Conservation (phyloP, 2,329 filamentous ascomycete genomes). For the Xylogone sp. region DNA sequence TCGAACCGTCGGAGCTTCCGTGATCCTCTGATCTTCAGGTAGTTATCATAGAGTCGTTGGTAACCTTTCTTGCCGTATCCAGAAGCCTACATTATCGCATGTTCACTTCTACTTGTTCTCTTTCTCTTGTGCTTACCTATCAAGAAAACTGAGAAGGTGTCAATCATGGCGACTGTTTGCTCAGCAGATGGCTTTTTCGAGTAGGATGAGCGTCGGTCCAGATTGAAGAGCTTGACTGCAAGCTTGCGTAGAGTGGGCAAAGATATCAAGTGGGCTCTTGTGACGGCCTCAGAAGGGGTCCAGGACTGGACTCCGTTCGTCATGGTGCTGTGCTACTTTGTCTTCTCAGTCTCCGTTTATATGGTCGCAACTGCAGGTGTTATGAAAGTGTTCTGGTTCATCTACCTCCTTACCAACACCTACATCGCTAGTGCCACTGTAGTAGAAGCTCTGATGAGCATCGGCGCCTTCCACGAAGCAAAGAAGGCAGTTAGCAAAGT, state of each 20-base stretch:
- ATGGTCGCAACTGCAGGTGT: slow-evolving; percentile 32
- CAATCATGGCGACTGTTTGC: neutral
- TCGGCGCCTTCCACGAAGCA: slow-evolving; percentile 32
- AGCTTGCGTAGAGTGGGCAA: neutral
- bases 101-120: neutral
- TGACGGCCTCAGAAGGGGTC: slow-evolving; percentile 12
- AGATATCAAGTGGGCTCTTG: slow-evolving; percentile 1
- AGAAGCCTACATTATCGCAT: neutral
- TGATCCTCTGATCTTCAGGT: neutral
- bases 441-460: slow-evolving; percentile 36
- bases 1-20: neutral
- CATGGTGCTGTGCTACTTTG: slow-evolving; percentile 36
- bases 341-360: slow-evolving; percentile 37
- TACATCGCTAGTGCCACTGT: slow-evolving; percentile 39
- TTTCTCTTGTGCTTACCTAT: neutral
- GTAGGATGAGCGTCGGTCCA: neutral
- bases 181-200: slow-evolving; percentile 4
- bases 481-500: slow-evolving; percentile 32
- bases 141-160: neutral
- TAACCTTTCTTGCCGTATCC: neutral
- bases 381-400: slow-evolving; percentile 39
- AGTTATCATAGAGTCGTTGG: neutral
- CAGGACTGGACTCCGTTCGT: slow-evolving; percentile 38
- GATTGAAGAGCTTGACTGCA: neutral
- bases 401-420: slow-evolving; percentile 39